Base-by-base conservation (phyloP, 768 basidiomycete species). In the Rhizopogon salebrosus region DNA sequence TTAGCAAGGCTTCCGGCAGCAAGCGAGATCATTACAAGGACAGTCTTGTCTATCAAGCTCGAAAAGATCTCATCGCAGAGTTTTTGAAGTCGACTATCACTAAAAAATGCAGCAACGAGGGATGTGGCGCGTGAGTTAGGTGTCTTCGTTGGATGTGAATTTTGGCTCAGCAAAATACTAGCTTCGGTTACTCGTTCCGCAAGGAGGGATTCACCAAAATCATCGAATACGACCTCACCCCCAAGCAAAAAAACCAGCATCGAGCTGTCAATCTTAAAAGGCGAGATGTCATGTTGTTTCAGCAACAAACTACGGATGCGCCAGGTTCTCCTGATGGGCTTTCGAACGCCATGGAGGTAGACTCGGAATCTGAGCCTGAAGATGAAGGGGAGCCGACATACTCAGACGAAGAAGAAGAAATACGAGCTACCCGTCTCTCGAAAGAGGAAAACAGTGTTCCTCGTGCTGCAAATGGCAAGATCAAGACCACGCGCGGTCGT, bases 151-250 rank as follows among this genome's bases (percentile, higher is more conserved):
- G 24, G 22, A 18, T 48, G 56, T 50, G 16, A 41, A 22, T 34
- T 37, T n/a, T 34, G 61, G 37, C 60, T 39, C 22, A 26, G 53
- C 36, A 20, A 36, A 7, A 57, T 36, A 13, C 35, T 45, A 95
- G 92, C 26, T 70, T 79, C 59, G 84, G 80, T 2, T 94, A 91
- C 65, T 92, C 93, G 0, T 92, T 89, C 70, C 87, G 95, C 49
- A 98, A 92, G 68, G 97, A 99, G 64, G 92, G 91, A 0, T 78
- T 89, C 68, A 92, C 89, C 48, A 98, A 98, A 72, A 80, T 99
- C 51, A 87, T 98, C 64, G 94, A 98, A 72, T 91, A 92, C 63
- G 94, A 95, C 60, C 78, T 98, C 29, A 76, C 90, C 6, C 48
- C 67, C 2, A 95, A 93, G 69, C 85, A 92, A 66, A 93, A 90